Evolutionary conservation across 1,284 basidiomycete genomes (phyloP).

Genomic region (Ganoderma lucidum): DNA sequence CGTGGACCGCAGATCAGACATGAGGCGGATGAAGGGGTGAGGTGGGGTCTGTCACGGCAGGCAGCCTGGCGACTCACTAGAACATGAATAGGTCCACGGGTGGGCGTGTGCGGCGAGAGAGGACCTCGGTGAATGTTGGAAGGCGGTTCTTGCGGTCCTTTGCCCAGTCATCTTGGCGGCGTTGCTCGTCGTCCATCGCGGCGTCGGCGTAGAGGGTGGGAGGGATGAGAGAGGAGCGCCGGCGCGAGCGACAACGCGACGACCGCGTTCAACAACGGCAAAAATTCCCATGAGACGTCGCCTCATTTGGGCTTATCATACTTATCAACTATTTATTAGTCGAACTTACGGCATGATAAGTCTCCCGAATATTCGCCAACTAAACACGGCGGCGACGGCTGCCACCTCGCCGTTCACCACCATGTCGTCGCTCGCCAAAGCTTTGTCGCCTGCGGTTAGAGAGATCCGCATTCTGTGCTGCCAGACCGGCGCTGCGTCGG

Average conservation of each 20-base stretch:
- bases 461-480: slow-evolving; percentile 91
- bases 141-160: slow-evolving; percentile 73
- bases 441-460: slow-evolving; percentile 82
- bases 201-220: slow-evolving; percentile 25
- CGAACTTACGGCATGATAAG: background rate
- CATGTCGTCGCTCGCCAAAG: slow-evolving; percentile 77
- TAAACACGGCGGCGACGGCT: background rate
- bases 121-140: slow-evolving; percentile 85
- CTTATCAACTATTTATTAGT: background rate
- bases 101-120: slow-evolving; percentile 87
- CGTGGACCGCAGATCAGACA: slow-evolving; percentile 25
- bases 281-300: slow-evolving; percentile 14
- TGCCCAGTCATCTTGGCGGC: slow-evolving; percentile 72
- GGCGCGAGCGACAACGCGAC: slow-evolving; percentile 28
- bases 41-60: background rate
- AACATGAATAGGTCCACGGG: slow-evolving; percentile 99
- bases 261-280: slow-evolving; percentile 29
- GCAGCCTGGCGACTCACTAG: slow-evolving; percentile 71
- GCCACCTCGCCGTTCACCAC: slow-evolving; percentile 31
- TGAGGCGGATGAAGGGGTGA: slow-evolving; percentile 4
- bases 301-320: background rate
- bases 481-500: slow-evolving; percentile 81
- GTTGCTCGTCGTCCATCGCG: slow-evolving; percentile 64
- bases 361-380: background rate
- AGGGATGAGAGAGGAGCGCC: slow-evolving; percentile 13